Evolutionary conservation across 2,329 filamentous ascomycete genomes (phyloP).

Genomic region (Fusarium sp.): DNA sequence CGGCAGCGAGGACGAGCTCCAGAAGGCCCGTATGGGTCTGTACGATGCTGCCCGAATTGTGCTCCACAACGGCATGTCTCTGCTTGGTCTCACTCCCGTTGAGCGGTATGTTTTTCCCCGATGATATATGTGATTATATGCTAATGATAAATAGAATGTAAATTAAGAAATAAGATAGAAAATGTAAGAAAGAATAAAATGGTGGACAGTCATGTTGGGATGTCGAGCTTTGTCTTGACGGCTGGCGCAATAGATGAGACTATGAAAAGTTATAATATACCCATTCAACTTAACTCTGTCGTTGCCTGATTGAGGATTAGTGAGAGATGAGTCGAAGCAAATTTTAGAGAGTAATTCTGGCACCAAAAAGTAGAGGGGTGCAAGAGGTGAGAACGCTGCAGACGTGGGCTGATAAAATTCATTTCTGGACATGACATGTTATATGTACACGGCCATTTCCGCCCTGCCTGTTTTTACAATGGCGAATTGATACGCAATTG

Average conservation of each 20-base stretch:
- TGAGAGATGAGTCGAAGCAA: not conserved
- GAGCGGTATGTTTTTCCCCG: slow-evolving; percentile 58
- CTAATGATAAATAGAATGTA: slow-evolving; percentile 45
- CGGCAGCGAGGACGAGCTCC: slow-evolving; percentile 78
- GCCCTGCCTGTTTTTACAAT: not conserved
- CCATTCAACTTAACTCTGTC: slow-evolving; percentile 27
- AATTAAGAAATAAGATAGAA: slow-evolving; percentile 14
- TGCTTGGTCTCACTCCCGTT: slow-evolving; percentile 82
- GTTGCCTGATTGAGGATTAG: not conserved
- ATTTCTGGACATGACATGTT: not conserved
- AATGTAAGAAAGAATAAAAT: slow-evolving; percentile 10
- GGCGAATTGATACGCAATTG: not conserved
- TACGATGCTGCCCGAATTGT: slow-evolving; percentile 82
- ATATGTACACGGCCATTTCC: not conserved
- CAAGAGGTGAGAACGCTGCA: not conserved
- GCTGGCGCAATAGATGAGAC: slow-evolving; percentile 40
- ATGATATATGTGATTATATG: accelerated
- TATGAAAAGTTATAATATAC: slow-evolving; percentile 48
- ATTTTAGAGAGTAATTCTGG: not conserved
- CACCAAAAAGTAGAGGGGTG: not conserved
- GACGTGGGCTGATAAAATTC: not conserved
- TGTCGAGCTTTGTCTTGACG: slow-evolving; percentile 24
- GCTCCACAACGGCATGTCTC: slow-evolving; percentile 83
- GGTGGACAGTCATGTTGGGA: slow-evolving; percentile 9
- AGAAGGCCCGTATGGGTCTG: slow-evolving; percentile 75